Evolutionary conservation across 148 eudicot genomes (phyloP), one percentile per base, ranked within the genome.

Genomic region (Gaultheria prostrata): DNA sequence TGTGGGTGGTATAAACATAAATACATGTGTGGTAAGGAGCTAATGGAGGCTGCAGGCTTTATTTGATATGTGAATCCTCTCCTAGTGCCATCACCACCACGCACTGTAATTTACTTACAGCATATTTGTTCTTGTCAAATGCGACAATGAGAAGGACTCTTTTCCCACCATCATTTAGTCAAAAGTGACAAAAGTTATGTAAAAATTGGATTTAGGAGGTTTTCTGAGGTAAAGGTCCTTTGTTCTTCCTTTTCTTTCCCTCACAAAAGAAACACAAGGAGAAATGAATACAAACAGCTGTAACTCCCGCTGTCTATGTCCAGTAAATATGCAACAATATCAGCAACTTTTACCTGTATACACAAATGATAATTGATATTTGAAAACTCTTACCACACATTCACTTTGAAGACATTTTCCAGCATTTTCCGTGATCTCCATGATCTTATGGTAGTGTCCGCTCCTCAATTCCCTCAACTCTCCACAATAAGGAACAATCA

Each of bases 401-500:
- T 97, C 99, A 82, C 91, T 84, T 78, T 89, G 83, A 76, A 97
- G 98, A 80, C 93, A 90, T 91, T 92, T 92, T 84, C 98, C 99
- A 32, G 99, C 94, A 88, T 91, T 85, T 82, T 92, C 94, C 15
- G 98, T 93, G 82, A 97, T 95, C 88, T 97, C 97, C 11, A 92
- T 95, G 49, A 89, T 90, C 86, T 92, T 95, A 86, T 94, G 92
- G 85, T 91, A 65, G 88, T 94, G 98, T 75, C 93, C 94, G 39
- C 98, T 87, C 87, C 92, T 95, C 85, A 95, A 71, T 80, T 93
- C 95, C 86, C 98, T 88, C 83, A 97, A 84, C 70, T 95, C 98
- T 88, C 93, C 92, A 86, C 94, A 91, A 82, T 93, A 95, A 85
- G 99, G 99, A 87, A 88, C 91, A 76, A 93, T 97, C 88, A 92